These are phyloP conservation scores for Climacium dendroides DNA, from an alignment of 225 moss, liverwort and hornwort genomes.

Conservation along the genomic window DNA sequence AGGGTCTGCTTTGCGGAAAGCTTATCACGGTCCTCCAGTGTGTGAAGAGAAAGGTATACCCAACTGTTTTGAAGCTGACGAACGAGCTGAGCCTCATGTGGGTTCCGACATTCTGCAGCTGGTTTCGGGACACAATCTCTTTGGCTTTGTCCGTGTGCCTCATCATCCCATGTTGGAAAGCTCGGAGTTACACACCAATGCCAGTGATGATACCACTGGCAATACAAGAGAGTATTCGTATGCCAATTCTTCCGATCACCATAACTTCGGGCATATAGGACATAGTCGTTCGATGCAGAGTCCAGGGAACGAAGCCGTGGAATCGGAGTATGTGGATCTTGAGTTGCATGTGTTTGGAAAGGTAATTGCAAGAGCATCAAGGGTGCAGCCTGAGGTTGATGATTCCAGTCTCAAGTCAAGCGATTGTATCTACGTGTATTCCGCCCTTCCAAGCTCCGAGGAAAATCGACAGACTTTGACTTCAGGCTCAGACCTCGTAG, in stretches of 20 bases:
- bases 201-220: not conserved
- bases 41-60: constrained; percentile 61
- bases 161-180: constrained; percentile 21
- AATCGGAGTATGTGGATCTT: constrained; percentile 64
- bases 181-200: not conserved
- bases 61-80: constrained; percentile 89
- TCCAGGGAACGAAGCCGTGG: not conserved
- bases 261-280: not conserved
- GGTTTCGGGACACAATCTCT: constrained; percentile 84
- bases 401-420: constrained; percentile 5
- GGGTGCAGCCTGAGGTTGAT: constrained; percentile 23
- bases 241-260: not conserved
- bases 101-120: constrained; percentile 67
- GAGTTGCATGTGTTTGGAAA: constrained; percentile 84
- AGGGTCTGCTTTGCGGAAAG: constrained; percentile 67
- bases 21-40: constrained; percentile 81
- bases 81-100: constrained; percentile 54
- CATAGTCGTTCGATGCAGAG: not conserved
- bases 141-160: constrained; percentile 64
- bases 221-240: not conserved
- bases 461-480: not conserved
- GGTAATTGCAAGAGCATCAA: constrained; percentile 69
- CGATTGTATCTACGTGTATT: constrained; percentile 68
- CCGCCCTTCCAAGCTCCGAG: constrained; percentile 10
- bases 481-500: constrained; percentile 39